Evolutionary conservation across 768 basidiomycete genomes (phyloP).

Genomic region (Leccinum olivaceopallidum): DNA sequence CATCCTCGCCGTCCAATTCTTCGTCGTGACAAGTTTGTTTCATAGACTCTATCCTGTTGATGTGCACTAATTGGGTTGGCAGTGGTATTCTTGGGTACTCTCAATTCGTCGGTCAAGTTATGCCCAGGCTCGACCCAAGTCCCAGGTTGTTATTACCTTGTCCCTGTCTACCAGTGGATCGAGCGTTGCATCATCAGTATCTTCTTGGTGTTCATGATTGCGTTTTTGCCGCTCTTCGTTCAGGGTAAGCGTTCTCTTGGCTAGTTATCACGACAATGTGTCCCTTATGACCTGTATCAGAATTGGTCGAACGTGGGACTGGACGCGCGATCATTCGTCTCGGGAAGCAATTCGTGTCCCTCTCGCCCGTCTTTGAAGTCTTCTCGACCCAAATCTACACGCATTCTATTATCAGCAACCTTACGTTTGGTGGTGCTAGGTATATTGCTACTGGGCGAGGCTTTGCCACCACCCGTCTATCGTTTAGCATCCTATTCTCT

Average conservation of each 20-base stretch:
- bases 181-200: slow-evolving; percentile 95
- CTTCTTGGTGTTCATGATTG: slow-evolving; percentile 97
- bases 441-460: slow-evolving; percentile 99
- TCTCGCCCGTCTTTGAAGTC: slow-evolving; percentile 96
- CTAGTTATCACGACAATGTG: slow-evolving; percentile 16
- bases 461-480: slow-evolving; percentile 94
- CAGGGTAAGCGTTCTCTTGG: slow-evolving; percentile 61
- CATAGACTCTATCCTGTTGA: not conserved
- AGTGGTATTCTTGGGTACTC: slow-evolving; percentile 95
- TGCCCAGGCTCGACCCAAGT: slow-evolving; percentile 73
- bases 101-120: slow-evolving; percentile 77
- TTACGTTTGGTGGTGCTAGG: slow-evolving; percentile 96
- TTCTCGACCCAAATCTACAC: slow-evolving; percentile 99
- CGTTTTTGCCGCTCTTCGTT: slow-evolving; percentile 91
- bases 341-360: slow-evolving; percentile 89
- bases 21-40: slow-evolving; percentile 84
- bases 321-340: slow-evolving; percentile 89
- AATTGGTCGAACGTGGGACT: slow-evolving; percentile 94
- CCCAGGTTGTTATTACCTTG: slow-evolving; percentile 92
- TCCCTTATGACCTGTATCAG: slow-evolving; percentile 39
- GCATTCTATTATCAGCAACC: slow-evolving; percentile 94
- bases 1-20: slow-evolving; percentile 94
- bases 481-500: slow-evolving; percentile 94
- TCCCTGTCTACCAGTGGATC: slow-evolving; percentile 95
- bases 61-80: slow-evolving; percentile 20